Evolutionary conservation across 202 grass and related monocot genomes (phyloP).

Genomic region (Hordeum pubiflorum): DNA sequence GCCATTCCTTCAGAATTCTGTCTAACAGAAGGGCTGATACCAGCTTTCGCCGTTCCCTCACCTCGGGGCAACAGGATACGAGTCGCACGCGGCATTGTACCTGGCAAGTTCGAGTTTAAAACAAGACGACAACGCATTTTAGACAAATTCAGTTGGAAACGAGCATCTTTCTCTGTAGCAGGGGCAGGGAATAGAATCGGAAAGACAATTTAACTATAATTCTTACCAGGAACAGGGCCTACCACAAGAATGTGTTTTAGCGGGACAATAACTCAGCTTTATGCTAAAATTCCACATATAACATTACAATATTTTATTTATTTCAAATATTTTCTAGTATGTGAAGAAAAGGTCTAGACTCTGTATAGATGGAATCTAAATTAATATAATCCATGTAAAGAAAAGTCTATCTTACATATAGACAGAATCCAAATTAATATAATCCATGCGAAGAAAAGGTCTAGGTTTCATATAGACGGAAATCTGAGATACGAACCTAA

Average conservation of each 20-base stretch:
- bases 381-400: background rate
- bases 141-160: background rate
- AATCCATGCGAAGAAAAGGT: background rate
- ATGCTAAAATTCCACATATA: background rate
- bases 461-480: background rate
- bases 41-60: constrained; percentile 26
- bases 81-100: constrained; percentile 53
- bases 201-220: background rate
- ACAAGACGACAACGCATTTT: background rate
- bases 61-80: constrained; percentile 53
- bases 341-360: background rate
- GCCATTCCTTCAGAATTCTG: constrained; percentile 15
- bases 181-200: background rate
- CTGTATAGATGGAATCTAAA: background rate
- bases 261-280: background rate
- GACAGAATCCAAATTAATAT: background rate
- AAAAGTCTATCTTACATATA: background rate
- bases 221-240: no score
- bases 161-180: background rate
- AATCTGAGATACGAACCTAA: background rate
- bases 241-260: background rate
- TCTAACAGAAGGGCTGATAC: constrained; percentile 28
- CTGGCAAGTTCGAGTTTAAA: constrained; percentile 37
- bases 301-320: background rate
- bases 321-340: background rate